Evolutionary conservation across 2,329 filamentous ascomycete species (phyloP).

Genomic region (Scytalidium lignicola): DNA sequence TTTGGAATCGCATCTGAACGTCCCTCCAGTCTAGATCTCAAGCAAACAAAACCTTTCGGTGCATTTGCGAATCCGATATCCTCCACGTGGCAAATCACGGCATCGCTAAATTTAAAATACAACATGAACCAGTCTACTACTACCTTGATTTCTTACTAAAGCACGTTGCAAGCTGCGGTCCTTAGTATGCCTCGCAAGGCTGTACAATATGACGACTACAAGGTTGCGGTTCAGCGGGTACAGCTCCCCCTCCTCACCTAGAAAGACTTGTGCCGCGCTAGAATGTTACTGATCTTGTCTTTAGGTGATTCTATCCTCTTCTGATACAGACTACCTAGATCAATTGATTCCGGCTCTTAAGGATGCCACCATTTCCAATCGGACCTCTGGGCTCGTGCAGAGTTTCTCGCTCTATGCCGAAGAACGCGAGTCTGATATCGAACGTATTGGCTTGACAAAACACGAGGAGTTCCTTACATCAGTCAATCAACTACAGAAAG

Average conservation of each 20-base stretch:
- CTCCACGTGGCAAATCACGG: too few species aligned
- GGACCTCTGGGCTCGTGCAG: constrained; percentile 68
- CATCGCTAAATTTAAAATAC: background rate
- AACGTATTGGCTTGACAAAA: constrained; percentile 88
- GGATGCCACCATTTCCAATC: constrained; percentile 74
- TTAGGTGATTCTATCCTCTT: constrained; percentile 87
- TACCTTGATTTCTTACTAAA: background rate
- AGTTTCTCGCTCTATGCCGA: constrained; percentile 77
- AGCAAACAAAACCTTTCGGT: too few species aligned
- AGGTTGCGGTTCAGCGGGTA: constrained; percentile 26
- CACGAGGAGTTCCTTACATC: constrained; percentile 95
- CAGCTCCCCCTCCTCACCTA: background rate
- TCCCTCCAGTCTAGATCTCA: too few species aligned
- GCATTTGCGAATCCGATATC: too few species aligned
- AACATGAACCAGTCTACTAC: background rate
- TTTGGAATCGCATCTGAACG: too few species aligned
- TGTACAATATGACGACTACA: constrained; percentile 27
- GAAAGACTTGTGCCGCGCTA: background rate
- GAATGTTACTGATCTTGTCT: background rate
- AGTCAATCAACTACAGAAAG: constrained; percentile 87
- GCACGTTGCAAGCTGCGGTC: background rate
- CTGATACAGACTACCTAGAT: constrained; percentile 90
- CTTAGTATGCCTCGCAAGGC: constrained; percentile 19
- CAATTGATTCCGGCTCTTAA: constrained; percentile 91
- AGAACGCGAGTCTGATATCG: constrained; percentile 85